Evolutionary conservation across 768 basidiomycete genomes (phyloP).

Genomic region (Gymnopilus junonius): DNA sequence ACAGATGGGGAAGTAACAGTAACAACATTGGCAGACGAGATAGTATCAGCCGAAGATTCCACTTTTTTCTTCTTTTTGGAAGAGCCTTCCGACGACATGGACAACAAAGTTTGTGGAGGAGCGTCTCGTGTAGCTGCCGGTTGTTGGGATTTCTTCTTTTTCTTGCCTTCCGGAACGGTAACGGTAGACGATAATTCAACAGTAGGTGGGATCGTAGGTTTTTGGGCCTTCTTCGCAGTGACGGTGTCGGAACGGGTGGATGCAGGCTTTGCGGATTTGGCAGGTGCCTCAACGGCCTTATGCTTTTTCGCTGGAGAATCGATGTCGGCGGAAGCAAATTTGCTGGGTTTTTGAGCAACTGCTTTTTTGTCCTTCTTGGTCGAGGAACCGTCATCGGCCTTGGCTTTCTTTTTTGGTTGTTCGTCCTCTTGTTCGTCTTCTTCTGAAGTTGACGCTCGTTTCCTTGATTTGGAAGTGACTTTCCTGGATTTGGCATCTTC

Average conservation of each 20-base stretch:
- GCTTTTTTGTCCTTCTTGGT: conserved; percentile 15
- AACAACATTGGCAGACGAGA: conserved; percentile 5
- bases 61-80: conserved; percentile 23
- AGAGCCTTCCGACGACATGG: conserved; percentile 8
- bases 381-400: conserved; percentile 26
- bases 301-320: conserved; percentile 22
- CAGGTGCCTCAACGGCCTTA: conserved; percentile 15
- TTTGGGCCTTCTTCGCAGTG: conserved; percentile 24
- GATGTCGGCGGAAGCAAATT: conserved; percentile 14
- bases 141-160: conserved; percentile 13
- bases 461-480: conserved; percentile 33
- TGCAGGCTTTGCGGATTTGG: conserved; percentile 4
- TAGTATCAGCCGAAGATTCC: not conserved
- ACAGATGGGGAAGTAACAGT: conserved; percentile 6
- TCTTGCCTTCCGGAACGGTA: conserved; percentile 15
- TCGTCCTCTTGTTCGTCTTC: conserved; percentile 41
- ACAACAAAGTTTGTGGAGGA: conserved; percentile 3
- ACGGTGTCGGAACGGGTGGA: not conserved
- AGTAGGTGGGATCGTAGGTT: conserved; percentile 15
- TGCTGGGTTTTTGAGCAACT: conserved; percentile 22
- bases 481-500: conserved; percentile 20
- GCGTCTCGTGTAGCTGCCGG: not conserved
- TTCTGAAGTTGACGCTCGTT: conserved; percentile 40
- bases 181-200: conserved; percentile 1
- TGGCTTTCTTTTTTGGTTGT: conserved; percentile 51